Conservation (phyloP, 306 rosid genomes). For the Comarum palustre region DNA sequence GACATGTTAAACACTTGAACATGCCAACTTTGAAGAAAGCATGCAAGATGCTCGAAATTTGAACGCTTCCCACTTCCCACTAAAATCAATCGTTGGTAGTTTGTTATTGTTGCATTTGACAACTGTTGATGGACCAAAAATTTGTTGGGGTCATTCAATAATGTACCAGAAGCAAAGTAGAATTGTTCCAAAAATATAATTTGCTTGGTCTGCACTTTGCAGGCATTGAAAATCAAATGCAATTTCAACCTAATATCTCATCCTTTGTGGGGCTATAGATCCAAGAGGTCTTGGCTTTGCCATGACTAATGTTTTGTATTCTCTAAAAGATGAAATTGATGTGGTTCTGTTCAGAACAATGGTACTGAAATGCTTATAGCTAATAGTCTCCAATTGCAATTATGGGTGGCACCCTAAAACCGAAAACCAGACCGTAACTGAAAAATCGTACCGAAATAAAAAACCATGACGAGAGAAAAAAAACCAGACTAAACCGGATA, state of each 20-base stretch:
- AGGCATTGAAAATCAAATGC: not conserved
- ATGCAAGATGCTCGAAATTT: not conserved
- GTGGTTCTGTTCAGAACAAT: not conserved
- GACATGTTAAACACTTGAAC: not conserved
- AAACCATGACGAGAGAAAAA: no score
- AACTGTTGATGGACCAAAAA: not conserved
- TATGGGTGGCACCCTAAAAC: no score
- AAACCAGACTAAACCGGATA: no score
- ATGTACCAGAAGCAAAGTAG: not conserved
- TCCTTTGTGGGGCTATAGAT: not conserved
- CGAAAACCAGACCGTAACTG: no score
- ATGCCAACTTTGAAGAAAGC: not conserved
- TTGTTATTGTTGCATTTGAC: not conserved
- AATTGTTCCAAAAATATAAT: not conserved
- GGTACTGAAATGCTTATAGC: constrained; percentile 1
- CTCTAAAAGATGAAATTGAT: constrained; percentile 1
- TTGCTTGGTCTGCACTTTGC: not conserved
- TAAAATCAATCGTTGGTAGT: not conserved
- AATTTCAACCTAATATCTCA: not conserved
- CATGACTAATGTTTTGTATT: not conserved
- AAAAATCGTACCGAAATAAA: no score
- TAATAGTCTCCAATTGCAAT: not conserved
- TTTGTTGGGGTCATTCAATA: not conserved
- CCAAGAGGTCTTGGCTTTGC: not conserved
- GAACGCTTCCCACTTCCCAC: not conserved